Percentiles rank a stretch among this genome's conserved stretches.
Evolutionary conservation across 1,139 yeast genomes (phyloP).

Genomic region (Suhomyces guaymorum): DNA sequence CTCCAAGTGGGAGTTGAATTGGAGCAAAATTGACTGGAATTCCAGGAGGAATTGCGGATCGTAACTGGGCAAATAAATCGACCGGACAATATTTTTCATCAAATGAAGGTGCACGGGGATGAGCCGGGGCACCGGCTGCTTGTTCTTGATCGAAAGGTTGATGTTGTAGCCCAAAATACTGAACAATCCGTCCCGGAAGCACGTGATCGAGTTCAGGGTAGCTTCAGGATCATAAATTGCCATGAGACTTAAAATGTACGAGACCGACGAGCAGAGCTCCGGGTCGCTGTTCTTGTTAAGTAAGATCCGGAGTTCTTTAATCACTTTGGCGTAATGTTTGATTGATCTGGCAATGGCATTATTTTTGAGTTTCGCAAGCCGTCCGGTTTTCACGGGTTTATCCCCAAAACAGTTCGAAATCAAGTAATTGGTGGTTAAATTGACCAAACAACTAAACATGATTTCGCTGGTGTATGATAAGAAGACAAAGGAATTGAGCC

Average conservation of each 20-base stretch:
- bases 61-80: constrained; percentile 43
- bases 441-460: constrained; percentile 42
- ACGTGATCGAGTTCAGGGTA: constrained; percentile 37
- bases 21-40: constrained; percentile 23
- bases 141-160: constrained; percentile 23
- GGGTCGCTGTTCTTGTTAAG: constrained; percentile 36
- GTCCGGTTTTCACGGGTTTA: too few relatives aligned
- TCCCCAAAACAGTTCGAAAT: constrained; percentile 35
- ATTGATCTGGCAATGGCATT: constrained; percentile 32
- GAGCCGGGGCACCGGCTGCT: constrained; percentile 19
- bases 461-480: constrained; percentile 25
- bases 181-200: constrained; percentile 47
- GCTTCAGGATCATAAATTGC: constrained; percentile 50
- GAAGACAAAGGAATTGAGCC: constrained; percentile 39
- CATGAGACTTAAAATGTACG: constrained; percentile 45
- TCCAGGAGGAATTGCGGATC: constrained; percentile 36
- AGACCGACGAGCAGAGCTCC: constrained; percentile 37
- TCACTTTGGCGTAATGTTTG: constrained; percentile 40
- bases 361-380: too few relatives aligned
- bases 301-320: constrained; percentile 33
- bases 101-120: constrained; percentile 38
- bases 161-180: constrained; percentile 37
- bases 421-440: constrained; percentile 43
- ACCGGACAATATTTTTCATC: constrained; percentile 39
- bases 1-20: too few relatives aligned